These are phyloP conservation scores for Phialemoniopsis sp. DNA, from an alignment of 2,329 filamentous ascomycete species.

Conservation along the genomic window DNA sequence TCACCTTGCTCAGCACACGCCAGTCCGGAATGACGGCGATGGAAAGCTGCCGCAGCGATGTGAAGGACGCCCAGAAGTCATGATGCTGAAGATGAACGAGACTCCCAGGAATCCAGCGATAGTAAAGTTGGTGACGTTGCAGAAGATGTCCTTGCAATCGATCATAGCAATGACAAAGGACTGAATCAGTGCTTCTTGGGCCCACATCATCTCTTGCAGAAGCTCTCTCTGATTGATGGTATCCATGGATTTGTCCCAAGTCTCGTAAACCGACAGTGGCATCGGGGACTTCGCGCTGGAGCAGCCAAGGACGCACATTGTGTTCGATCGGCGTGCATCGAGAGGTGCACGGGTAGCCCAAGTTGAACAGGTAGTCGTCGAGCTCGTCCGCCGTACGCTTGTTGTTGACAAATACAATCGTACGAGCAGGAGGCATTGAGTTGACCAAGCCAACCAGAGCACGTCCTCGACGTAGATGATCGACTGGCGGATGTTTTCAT, in stretches of 20 bases:
- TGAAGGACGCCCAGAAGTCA: conserved; percentile 60
- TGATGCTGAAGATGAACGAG: conserved; percentile 48
- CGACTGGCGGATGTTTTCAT: conserved; percentile 77
- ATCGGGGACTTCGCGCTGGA: too few species aligned
- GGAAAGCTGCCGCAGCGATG: conserved; percentile 47
- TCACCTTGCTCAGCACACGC: conserved; percentile 52
- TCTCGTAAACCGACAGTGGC: too few species aligned
- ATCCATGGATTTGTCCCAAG: too few species aligned
- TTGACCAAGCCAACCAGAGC: conserved; percentile 70
- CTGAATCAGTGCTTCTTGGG: conserved; percentile 63
- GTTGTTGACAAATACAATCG: conserved; percentile 85
- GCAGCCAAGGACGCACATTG: too few species aligned
- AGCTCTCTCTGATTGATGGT: conserved; percentile 70
- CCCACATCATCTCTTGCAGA: conserved; percentile 65
- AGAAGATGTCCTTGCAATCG: conserved; percentile 53
- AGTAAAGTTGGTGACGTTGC: conserved; percentile 52
- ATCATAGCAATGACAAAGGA: conserved; percentile 63
- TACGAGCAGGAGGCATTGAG: conserved; percentile 67
- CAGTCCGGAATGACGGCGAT: conserved; percentile 64
- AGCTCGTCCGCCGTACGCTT: conserved; percentile 75
- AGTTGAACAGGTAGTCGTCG: conserved; percentile 84
- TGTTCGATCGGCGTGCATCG: conserved; percentile 82
- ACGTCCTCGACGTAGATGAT: conserved; percentile 64
- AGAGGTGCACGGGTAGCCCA: conserved; percentile 75
- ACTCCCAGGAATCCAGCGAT: conserved; percentile 62